These are phyloP conservation scores for Roridomyces roridus DNA, from an alignment of 768 basidiomycete genomes.

Conservation along the genomic window DNA sequence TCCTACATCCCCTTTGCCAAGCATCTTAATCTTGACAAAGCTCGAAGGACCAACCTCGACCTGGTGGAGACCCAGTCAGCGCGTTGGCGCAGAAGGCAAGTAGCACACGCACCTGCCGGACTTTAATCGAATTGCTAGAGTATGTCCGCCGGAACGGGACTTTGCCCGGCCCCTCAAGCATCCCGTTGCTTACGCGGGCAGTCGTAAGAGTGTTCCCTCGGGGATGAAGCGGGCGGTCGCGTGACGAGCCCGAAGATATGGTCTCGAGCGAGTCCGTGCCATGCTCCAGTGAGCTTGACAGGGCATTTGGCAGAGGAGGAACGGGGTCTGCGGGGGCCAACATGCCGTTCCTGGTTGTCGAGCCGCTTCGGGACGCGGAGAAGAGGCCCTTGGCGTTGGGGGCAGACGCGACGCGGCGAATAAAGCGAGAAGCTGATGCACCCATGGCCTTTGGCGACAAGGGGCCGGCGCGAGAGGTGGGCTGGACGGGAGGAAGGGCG, in stretches of 20 bases:
- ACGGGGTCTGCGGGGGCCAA: constrained; percentile 71
- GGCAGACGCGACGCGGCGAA: constrained; percentile 94
- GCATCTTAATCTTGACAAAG: constrained; percentile 95
- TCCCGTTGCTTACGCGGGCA: constrained; percentile 52
- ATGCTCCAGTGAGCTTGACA: constrained; percentile 57
- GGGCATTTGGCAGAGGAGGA: constrained; percentile 59
- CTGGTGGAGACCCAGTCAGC: constrained; percentile 41
- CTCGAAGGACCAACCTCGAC: constrained; percentile 94
- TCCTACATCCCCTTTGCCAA: constrained; percentile 99
- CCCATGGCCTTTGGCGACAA: constrained; percentile 74
- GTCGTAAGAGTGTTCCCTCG: constrained; percentile 43
- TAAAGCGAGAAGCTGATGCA: constrained; percentile 84
- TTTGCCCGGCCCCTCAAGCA: constrained; percentile 59
- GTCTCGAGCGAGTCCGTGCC: constrained; percentile 80
- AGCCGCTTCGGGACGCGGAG: constrained; percentile 59
- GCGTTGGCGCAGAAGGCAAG: constrained; percentile 13
- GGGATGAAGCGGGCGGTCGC: constrained; percentile 53
- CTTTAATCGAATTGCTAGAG: constrained; percentile 97
- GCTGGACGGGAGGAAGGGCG: constrained; percentile 43
- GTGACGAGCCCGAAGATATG: constrained; percentile 76
- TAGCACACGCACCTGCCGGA: constrained; percentile 68
- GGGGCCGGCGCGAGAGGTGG: constrained; percentile 57
- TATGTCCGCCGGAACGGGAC: constrained; percentile 92
- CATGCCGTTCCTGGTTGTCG: constrained; percentile 78
- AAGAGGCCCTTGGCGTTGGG: constrained; percentile 96